These are phyloP conservation scores for Boletus smithii DNA, from an alignment of 1,284 basidiomycete species.

Conservation along the genomic window DNA sequence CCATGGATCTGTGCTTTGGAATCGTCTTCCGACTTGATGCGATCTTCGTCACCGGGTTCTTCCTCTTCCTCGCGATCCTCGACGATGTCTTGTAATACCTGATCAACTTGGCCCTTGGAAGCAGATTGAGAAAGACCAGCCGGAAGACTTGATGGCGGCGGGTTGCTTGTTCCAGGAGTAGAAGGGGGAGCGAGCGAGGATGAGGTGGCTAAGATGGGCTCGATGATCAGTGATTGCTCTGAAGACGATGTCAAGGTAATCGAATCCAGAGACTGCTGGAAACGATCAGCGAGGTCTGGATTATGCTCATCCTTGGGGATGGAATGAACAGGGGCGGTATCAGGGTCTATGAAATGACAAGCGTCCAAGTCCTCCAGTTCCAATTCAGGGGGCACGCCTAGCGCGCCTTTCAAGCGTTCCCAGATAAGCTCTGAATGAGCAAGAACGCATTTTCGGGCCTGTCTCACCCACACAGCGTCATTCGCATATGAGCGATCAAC, in stretches of 20 bases:
- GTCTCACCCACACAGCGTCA: slow-evolving; percentile 62
- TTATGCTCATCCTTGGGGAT: background rate
- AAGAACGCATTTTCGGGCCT: slow-evolving; percentile 63
- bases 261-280: background rate
- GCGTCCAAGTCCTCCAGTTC: slow-evolving; percentile 45
- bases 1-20: slow-evolving; percentile 52
- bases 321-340: background rate
- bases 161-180: slow-evolving; percentile 25
- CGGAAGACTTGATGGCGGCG: slow-evolving; percentile 40
- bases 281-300: background rate
- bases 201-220: slow-evolving; percentile 31
- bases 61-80: slow-evolving; percentile 49
- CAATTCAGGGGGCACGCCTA: slow-evolving; percentile 74
- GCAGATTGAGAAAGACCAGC: slow-evolving; percentile 29
- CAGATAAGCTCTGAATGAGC: slow-evolving; percentile 73
- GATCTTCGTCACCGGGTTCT: slow-evolving; percentile 5
- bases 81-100: slow-evolving; percentile 49
- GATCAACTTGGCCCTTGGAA: slow-evolving; percentile 29
- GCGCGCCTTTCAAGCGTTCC: slow-evolving; percentile 75
- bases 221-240: slow-evolving; percentile 19
- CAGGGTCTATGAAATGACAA: slow-evolving; percentile 14
- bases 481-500: slow-evolving; percentile 55
- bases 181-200: slow-evolving; percentile 36
- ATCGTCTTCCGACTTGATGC: slow-evolving; percentile 12
- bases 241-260: slow-evolving; percentile 8